phyloP scores from a whole-genome alignment of 2,329 filamentous ascomycete species.

The Penicillium thymicola region DNA sequence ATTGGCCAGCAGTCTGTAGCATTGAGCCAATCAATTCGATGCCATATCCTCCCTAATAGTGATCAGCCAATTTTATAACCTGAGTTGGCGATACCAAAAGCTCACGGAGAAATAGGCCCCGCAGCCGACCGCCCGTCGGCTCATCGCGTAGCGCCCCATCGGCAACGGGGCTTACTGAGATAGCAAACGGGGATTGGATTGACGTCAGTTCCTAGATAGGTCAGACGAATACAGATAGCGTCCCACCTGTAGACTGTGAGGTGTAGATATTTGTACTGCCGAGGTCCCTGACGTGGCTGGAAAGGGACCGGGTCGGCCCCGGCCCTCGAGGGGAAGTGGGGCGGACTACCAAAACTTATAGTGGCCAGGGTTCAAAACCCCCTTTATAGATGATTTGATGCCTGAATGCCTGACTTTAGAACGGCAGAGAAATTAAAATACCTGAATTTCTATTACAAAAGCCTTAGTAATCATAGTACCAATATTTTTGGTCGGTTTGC shows the following conservation, averaged over 20 bases:
- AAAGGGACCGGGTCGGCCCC: neutral
- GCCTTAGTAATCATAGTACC: no score
- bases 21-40: neutral
- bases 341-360: no score
- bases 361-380: no score
- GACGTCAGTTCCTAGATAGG: rapidly evolving
- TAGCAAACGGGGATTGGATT: neutral
- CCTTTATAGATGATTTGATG: no score
- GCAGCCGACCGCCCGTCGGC: constrained; percentile 8
- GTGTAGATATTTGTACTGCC: no score
- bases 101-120: constrained; percentile 9
- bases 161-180: neutral
- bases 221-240: rapidly evolving
- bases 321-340: neutral
- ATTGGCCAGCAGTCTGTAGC: neutral
- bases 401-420: no score
- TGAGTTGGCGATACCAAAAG: neutral
- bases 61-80: constrained; percentile 6
- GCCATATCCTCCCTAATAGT: neutral
- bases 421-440: no score
- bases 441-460: no score
- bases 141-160: constrained; percentile 9
- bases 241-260: no score
- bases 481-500: no score
- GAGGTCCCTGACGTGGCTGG: no score